Evolutionary conservation across 495 filamentous ascomycete species (phyloP).

Genomic region (Thozetella sp.): DNA sequence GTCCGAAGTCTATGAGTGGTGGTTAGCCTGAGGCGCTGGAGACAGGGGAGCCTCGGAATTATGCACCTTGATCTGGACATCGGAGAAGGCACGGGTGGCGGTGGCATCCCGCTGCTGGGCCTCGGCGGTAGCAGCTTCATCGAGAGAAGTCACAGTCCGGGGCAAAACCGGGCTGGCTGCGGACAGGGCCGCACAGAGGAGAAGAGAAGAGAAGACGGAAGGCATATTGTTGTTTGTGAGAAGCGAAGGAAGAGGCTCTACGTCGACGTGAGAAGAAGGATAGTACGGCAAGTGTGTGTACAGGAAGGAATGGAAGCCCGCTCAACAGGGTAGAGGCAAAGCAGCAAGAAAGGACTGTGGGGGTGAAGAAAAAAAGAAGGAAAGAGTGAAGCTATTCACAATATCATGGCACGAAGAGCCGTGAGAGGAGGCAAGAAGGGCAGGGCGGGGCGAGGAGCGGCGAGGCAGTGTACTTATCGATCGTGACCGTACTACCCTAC

Average conservation of each 20-base stretch:
- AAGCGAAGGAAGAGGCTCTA: background rate
- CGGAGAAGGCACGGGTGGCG: constrained; percentile 49
- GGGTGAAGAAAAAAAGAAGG: constrained; percentile 14
- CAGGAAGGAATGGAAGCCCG: constrained; percentile 28
- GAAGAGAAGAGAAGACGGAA: constrained; percentile 17
- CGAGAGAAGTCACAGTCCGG: constrained; percentile 39
- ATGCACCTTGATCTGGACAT: constrained; percentile 50
- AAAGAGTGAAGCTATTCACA: constrained; percentile 26
- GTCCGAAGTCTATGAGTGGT: constrained; percentile 41
- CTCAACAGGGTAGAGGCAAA: constrained; percentile 26
- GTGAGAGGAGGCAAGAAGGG: constrained; percentile 5
- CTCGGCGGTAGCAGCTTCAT: constrained; percentile 49
- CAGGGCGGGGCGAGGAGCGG: background rate
- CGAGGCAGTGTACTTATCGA: constrained; percentile 10
- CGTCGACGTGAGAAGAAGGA: background rate
- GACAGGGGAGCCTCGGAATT: constrained; percentile 5
- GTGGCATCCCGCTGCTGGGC: constrained; percentile 48
- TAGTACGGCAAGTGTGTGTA: background rate
- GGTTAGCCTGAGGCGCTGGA: constrained; percentile 1
- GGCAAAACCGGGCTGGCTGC: constrained; percentile 19
- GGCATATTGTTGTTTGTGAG: constrained; percentile 16
- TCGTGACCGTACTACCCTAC: background rate
- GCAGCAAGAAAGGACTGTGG: constrained; percentile 4
- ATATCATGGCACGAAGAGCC: constrained; percentile 7
- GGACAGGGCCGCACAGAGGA: constrained; percentile 24